Base-by-base conservation (phyloP, 257 asterid species). In the Solanum microdontum region DNA sequence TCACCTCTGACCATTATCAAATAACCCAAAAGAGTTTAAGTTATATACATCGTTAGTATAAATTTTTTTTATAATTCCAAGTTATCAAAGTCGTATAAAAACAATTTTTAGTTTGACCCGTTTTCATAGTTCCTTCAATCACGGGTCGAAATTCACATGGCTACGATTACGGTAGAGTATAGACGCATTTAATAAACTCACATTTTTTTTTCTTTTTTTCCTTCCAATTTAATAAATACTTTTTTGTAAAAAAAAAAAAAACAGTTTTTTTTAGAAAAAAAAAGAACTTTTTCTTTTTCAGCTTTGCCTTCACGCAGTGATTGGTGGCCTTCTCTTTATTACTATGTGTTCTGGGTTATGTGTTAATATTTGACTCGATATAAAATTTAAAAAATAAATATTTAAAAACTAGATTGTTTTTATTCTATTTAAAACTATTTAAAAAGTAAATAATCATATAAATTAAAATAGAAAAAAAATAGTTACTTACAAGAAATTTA, bases 281-380 rank as follows among this genome's bases (percentile, higher is more conserved):
- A 45, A 43, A 10, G 0, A 48, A 48, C 58, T 48, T 48, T 76
- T 39, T 5, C 83, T n/a, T 76, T 74, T 77, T 40, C 58, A 40
- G 62, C 84, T 32, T 89, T 86, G n/a, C 28, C 45, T 73, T 73
- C 45, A 6, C 33, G 89, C 91, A 91, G 93, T 86, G 93, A 92
- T 90, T 91, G 89, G 60, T 48, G 23, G 60, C 60, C 8, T 48
- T 14, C 60, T 14, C 23, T 15, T 48, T 48, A 48, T 48, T 48
- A 48, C 60, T 48, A 48, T 48, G 60, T 2, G 60, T 48, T 48
- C 8, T 3, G 7, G 14, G 3, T 48, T 48, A 48, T 14, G 3
- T 45, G 7, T 45, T 45, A 1, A 4, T 45, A 45, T 45, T 48
- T 2, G 7, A 48, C 1, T 48, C 17, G 3, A 4, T 48, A 15